Evolutionary conservation across 768 basidiomycete species (phyloP), one percentile per base, ranked within the genome.

Genomic region (Pleurotus giganteus): DNA sequence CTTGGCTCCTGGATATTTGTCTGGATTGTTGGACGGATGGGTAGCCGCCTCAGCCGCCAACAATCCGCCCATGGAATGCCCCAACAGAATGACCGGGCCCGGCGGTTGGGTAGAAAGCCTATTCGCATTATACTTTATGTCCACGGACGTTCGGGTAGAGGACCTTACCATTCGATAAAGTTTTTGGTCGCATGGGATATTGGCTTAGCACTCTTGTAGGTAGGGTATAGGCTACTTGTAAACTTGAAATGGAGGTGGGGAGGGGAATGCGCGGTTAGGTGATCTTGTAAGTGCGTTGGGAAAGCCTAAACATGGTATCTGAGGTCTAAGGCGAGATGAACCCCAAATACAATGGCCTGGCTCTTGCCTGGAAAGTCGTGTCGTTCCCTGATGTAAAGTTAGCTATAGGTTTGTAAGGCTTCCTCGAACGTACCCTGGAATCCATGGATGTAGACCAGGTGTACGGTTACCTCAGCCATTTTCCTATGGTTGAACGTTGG

Each of bases 31-130:
- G 2, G 72, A 75, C 0, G 65, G 52, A 55, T 78, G 68, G 0
- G 74, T 77, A 1, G 79, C 81, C 1, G 82, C 82, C 39, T 83
- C 82, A 3, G 80, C 82, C 4, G 78, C 81, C 1, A 84, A 70
- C 4, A 84, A 71, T 2, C 83, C 83, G 17, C 83, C 83, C 83
- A 84, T 83, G 4, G 83, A 84, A 62, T 84, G 83, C 1, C 75
- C 81, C 2, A 81, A 29, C 1, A 84, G 68, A 45, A 84, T 81
- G 9, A 83, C 78, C 28, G 77, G 80, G 1, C 82, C 83, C 3
- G 75, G 71, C 17, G 80, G 79, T 61, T 82, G 81, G 4, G 78
- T 82, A 15, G 70, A 63, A 6, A 84, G 72, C 83, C 82, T 83
- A 51, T 34, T 23, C 11, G 12, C n/a, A 8, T 11, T 1, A 58